Conservation (phyloP, 108 stramenopile genomes). For the Discostella stelligeroides region DNA sequence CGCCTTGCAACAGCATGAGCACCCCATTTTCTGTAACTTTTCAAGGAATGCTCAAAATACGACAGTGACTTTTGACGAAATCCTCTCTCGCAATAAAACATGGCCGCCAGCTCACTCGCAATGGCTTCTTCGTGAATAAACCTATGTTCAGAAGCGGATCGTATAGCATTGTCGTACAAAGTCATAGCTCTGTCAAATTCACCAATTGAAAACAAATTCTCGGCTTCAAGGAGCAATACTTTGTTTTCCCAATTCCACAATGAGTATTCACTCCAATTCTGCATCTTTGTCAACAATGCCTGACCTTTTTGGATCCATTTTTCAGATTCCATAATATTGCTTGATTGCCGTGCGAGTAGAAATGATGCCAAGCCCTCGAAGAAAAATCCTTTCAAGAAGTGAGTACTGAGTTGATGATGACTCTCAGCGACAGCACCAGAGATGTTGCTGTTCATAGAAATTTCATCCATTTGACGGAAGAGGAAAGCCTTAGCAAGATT, state of each 20-base stretch:
- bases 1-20: background rate
- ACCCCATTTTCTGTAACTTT: background rate
- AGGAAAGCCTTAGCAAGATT: conserved; percentile 1
- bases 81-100: background rate
- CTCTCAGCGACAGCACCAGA: background rate
- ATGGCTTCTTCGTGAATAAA: conserved; percentile 4
- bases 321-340: background rate
- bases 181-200: background rate
- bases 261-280: background rate
- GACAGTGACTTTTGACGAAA: background rate
- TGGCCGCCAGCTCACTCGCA: background rate
- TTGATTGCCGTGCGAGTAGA: conserved; percentile 4
- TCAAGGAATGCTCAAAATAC: background rate
- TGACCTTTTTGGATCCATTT: conserved; percentile 4
- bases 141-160: conserved; percentile 6
- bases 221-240: conserved; percentile 5
- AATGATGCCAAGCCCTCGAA: conserved; percentile 14
- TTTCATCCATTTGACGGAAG: conserved; percentile 10
- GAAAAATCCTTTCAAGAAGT: background rate
- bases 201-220: conserved; percentile 6
- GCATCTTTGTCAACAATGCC: background rate
- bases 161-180: background rate
- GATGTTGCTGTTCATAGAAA: background rate
- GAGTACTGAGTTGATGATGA: background rate
- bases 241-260: conserved; percentile 21